These are phyloP conservation scores for Boletus rufocinnamomeus DNA, from an alignment of 768 basidiomycete genomes.

Conservation along the genomic window DNA sequence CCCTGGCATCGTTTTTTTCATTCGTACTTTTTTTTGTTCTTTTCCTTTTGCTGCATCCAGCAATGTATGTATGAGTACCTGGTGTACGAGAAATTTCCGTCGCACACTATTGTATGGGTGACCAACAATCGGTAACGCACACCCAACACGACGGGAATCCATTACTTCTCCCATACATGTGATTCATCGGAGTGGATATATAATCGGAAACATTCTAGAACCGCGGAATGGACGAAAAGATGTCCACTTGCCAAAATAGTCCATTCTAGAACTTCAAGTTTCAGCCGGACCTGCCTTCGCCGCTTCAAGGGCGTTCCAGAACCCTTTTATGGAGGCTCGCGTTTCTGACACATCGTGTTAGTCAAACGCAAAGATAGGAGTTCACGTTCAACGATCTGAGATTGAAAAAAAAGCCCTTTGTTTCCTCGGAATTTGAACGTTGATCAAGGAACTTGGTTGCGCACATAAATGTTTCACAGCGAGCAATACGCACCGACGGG, in stretches of 20 bases:
- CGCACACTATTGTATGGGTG: slow-evolving; percentile 25
- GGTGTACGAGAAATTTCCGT: slow-evolving; percentile 30
- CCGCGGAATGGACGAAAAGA: neutral
- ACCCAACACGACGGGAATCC: slow-evolving; percentile 7
- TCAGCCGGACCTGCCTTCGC: neutral
- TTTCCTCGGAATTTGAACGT: neutral
- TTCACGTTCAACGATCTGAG: neutral
- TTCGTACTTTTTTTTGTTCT: slow-evolving; percentile 4
- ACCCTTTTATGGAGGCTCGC: neutral
- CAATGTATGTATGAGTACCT: slow-evolving; percentile 38
- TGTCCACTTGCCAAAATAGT: neutral
- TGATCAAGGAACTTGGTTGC: no score
- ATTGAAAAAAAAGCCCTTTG: neutral
- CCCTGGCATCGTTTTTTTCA: slow-evolving; percentile 15
- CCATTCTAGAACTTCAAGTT: neutral
- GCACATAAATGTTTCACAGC: neutral
- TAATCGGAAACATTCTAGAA: slow-evolving; percentile 13
- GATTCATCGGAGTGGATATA: slow-evolving; percentile 1
- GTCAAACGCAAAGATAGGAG: neutral
- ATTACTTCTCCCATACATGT: slow-evolving; percentile 3
- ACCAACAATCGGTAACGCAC: slow-evolving; percentile 9
- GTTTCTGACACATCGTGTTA: neutral
- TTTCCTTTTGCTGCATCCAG: slow-evolving; percentile 16
- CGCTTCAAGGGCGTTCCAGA: neutral
- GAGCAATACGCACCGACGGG: neutral